A percentile compares a stretch with the other conserved stretches of the same genome.
Evolutionary conservation across 495 filamentous ascomycete genomes (phyloP).

Genomic region (Penicillium egyptiacum): DNA sequence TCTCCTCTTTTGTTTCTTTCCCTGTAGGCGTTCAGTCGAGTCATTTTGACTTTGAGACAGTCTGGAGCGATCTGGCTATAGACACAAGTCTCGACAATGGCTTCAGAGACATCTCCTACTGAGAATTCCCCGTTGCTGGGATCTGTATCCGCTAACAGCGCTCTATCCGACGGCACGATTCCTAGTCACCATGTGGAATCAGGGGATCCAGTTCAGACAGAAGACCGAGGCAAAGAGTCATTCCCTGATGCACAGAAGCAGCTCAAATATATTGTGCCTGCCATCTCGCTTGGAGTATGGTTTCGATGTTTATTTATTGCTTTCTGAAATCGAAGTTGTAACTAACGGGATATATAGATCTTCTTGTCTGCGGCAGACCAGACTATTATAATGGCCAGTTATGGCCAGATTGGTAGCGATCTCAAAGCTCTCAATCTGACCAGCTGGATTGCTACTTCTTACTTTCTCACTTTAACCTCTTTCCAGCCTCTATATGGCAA

Average conservation of each 20-base stretch:
- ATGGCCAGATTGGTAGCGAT: conserved; percentile 79
- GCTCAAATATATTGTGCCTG: conserved; percentile 50
- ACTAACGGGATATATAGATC: conserved; percentile 38
- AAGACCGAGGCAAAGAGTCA: conserved; percentile 29
- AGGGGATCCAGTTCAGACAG: conserved; percentile 11
- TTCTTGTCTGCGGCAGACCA: conserved; percentile 78
- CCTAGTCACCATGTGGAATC: conserved; percentile 25
- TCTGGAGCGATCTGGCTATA: conserved; percentile 5
- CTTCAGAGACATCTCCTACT: conserved; percentile 27
- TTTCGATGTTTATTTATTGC: not conserved
- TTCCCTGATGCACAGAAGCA: conserved; percentile 31
- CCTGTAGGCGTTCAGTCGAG: not conserved
- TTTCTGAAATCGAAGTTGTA: not conserved
- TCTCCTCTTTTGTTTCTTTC: not conserved
- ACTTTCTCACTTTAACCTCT: conserved; percentile 72
- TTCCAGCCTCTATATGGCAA: conserved; percentile 82
- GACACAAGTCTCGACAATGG: conserved; percentile 22
- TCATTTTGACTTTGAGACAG: conserved; percentile 8
- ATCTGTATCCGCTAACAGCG: conserved; percentile 23
- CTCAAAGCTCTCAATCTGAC: conserved; percentile 74
- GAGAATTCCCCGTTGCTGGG: conserved; percentile 49
- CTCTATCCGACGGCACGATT: conserved; percentile 32
- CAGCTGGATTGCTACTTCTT: conserved; percentile 81
- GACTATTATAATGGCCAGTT: conserved; percentile 76
- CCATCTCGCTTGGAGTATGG: conserved; percentile 55